Evolutionary conservation across 352 stramenopile species (phyloP).

Genomic region (Globisporangium lucens): DNA sequence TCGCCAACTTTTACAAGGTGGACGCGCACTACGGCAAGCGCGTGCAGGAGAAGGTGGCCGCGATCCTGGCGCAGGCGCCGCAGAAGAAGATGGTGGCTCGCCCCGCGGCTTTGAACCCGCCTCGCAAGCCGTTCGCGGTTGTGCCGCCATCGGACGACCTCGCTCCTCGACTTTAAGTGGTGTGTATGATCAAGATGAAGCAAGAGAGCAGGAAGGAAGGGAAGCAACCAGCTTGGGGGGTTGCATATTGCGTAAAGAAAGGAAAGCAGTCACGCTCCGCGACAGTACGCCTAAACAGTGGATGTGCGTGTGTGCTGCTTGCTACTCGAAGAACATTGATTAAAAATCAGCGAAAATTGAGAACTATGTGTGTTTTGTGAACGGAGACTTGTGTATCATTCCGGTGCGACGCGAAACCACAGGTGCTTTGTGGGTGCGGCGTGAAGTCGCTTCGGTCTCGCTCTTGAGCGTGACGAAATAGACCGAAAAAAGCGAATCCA

Average conservation of each 20-base stretch:
- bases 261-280: background rate
- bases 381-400: background rate
- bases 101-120: constrained; percentile 53
- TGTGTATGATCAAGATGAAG: background rate
- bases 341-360: background rate
- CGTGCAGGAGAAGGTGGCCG: constrained; percentile 73
- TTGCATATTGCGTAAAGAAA: background rate
- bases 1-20: constrained; percentile 86
- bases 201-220: background rate
- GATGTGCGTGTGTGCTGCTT: background rate
- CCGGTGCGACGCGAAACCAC: no score
- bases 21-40: constrained; percentile 84
- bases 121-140: constrained; percentile 50
- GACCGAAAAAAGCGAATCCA: no score
- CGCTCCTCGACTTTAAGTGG: constrained; percentile 44
- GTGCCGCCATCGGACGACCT: constrained; percentile 49
- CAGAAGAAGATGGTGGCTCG: constrained; percentile 15
- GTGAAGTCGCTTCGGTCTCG: no score
- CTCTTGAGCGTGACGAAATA: no score
- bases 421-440: no score
- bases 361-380: background rate
- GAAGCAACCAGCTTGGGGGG: background rate
- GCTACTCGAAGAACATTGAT: background rate
- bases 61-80: constrained; percentile 25
- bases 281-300: background rate